Evolutionary conservation across 257 asterid species (phyloP).

Genomic region (Fraxinus pennsylvanica): DNA sequence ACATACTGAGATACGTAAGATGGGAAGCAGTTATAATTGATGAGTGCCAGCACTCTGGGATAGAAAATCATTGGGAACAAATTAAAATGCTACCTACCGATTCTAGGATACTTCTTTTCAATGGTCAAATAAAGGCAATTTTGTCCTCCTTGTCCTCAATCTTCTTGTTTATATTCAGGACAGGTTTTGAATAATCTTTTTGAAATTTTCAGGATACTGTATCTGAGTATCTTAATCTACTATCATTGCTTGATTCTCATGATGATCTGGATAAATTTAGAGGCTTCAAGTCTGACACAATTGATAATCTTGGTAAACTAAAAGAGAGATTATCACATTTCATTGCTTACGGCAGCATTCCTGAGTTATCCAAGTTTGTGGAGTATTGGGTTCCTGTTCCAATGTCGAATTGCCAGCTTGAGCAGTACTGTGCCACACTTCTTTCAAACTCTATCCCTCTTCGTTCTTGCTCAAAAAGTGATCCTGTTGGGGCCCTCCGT

Average conservation of each 20-base stretch:
- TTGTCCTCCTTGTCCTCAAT: slow-evolving; percentile 19
- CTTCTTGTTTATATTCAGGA: slow-evolving; percentile 8
- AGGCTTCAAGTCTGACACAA: slow-evolving; percentile 41
- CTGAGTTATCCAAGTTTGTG: slow-evolving; percentile 52
- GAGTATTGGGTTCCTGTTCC: slow-evolving; percentile 93
- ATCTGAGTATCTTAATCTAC: slow-evolving; percentile 44
- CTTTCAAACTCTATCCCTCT: slow-evolving; percentile 54
- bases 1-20: slow-evolving; percentile 39
- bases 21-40: slow-evolving; percentile 68
- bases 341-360: slow-evolving; percentile 41
- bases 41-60: slow-evolving; percentile 42
- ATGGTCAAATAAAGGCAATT: slow-evolving; percentile 53
- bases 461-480: slow-evolving; percentile 54
- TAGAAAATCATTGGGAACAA: slow-evolving; percentile 37
- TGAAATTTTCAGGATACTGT: slow-evolving; percentile 48
- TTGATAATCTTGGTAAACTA: slow-evolving; percentile 48
- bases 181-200: slow-evolving; percentile 15
- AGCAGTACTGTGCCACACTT: slow-evolving; percentile 75
- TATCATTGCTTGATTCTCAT: slow-evolving; percentile 52
- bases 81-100: slow-evolving; percentile 48
- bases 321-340: slow-evolving; percentile 44
- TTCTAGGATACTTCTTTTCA: slow-evolving; percentile 51
- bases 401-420: slow-evolving; percentile 80
- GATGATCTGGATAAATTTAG: slow-evolving; percentile 43
- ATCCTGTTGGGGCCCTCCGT: slow-evolving; percentile 62